A percentile compares a stretch with the other conserved stretches of the same genome.
Evolutionary conservation across 306 rosid species (phyloP).

Genomic region (Gastrolobium bilobum): DNA sequence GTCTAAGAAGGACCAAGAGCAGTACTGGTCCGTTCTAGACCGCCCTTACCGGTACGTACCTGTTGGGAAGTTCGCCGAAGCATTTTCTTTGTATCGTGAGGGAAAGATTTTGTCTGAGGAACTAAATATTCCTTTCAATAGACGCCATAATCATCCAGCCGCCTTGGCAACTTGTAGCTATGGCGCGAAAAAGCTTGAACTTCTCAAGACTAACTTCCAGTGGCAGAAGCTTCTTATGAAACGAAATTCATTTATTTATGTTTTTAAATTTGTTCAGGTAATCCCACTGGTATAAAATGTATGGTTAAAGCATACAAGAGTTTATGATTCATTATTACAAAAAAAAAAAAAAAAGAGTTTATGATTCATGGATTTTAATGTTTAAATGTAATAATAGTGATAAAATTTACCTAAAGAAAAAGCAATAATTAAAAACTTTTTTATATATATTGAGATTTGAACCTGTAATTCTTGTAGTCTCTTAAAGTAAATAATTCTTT

Average conservation of each 20-base stretch:
- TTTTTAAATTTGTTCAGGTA: conserved; percentile 98
- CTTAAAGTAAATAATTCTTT: background rate
- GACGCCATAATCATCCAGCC: conserved; percentile 90
- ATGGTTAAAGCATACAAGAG: conserved; percentile 16
- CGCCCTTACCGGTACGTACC: conserved; percentile 86
- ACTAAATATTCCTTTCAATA: conserved; percentile 78
- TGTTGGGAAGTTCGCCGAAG: conserved; percentile 81
- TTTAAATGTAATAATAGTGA: conserved; percentile 30
- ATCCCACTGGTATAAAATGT: background rate
- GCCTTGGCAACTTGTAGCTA: conserved; percentile 83
- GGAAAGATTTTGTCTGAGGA: conserved; percentile 81
- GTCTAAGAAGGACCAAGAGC: conserved; percentile 98
- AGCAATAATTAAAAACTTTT: background rate
- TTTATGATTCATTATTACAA: background rate
- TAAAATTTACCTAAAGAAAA: conserved; percentile 27
- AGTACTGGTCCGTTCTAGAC: conserved; percentile 84
- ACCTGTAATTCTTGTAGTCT: background rate
- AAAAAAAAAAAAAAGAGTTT: too few relatives aligned
- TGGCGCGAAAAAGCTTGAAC: conserved; percentile 73
- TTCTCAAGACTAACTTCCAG: conserved; percentile 80
- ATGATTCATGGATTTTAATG: background rate
- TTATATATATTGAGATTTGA: too few relatives aligned
- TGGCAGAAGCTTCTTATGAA: conserved; percentile 94
- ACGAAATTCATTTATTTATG: conserved; percentile 91
- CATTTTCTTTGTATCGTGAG: conserved; percentile 70